phyloP scores from a whole-genome alignment of 768 basidiomycete genomes.

The Udeniomyces megalosporus region DNA sequence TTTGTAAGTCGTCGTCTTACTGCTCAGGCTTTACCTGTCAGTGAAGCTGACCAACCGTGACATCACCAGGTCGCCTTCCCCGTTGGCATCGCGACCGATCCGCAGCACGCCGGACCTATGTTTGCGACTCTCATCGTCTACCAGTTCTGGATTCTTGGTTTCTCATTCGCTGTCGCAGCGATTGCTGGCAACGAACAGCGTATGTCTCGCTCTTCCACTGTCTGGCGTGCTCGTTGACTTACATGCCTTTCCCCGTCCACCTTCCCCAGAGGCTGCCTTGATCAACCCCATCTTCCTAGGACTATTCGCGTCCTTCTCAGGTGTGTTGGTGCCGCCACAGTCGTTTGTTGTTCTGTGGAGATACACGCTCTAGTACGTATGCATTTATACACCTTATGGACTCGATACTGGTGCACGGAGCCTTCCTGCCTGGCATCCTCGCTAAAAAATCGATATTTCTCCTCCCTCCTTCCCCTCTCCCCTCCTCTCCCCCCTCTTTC shows the following conservation, averaged over 20 bases:
- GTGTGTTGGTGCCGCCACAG: constrained; percentile 14
- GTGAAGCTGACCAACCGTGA: background rate
- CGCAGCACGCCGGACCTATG: constrained; percentile 11
- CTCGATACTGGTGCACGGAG: too few species aligned
- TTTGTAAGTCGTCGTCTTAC: background rate
- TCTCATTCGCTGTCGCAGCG: constrained; percentile 9
- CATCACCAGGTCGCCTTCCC: constrained; percentile 14
- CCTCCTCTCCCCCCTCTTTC: too few species aligned
- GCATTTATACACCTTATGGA: too few species aligned
- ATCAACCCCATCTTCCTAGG: constrained; percentile 16
- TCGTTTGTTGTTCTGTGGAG: constrained; percentile 17
- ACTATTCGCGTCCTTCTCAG: constrained; percentile 17
- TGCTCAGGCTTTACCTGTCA: too few species aligned
- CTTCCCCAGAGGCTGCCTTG: background rate
- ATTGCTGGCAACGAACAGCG: constrained; percentile 6
- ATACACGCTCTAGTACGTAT: constrained; percentile 15
- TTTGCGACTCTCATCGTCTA: constrained; percentile 2
- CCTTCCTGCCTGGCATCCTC: too few species aligned
- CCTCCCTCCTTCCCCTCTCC: too few species aligned
- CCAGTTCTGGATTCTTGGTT: constrained; percentile 12
- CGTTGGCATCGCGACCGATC: constrained; percentile 9
- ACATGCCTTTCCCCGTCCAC: background rate
- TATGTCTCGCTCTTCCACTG: too few species aligned
- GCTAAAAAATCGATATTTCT: too few species aligned
- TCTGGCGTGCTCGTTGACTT: background rate